Evolutionary conservation across 1,284 basidiomycete species (phyloP), one percentile per base, ranked within the genome.

Genomic region (Leccinum griseonigrum): DNA sequence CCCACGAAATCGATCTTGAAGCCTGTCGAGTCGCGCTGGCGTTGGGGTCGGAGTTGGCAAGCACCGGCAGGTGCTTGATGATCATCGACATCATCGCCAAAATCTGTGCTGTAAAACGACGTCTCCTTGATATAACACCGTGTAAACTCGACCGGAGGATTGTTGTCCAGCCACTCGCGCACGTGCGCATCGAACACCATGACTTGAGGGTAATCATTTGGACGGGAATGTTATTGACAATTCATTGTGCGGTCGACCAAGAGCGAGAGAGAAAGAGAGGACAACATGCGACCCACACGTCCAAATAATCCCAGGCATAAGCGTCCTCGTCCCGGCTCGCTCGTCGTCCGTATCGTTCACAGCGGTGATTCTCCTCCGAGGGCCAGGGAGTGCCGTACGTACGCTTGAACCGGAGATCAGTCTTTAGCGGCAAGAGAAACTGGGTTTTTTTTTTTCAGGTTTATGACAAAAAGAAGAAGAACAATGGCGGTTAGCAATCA

Each of bases 121-220:
- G 85, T 92, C 73, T 94, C 92, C 74, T 97, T 98, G 76, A 98
- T 85, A 70, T 95, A 92, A 73, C 98, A 97, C 7, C 94, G 83
- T n/a, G 84, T 84, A 67, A 84, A 80, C 63, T 88, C 85, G 54
- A 84, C 75, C 0, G 94, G 92, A 0, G 92, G 90, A 60, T 85
- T 83, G 64, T 88, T 79, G 69, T 93, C 90, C 46, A 95, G 80
- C 97, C 97, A 98, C 59, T 84, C 78, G 16, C 96, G 74, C 7
- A 99, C 92, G 64, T 97, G 91, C 0, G 94, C 96, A 59, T 96
- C 91, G 69, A 99, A 98, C 0, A 94, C 92, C 58, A 99, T 84
- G 1, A 93, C 94, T 85, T 29, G 5, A 11, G 26, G n/a, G 0
- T 48, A 0, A 48, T 18, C 46, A 11, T 48, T 18, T 13, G 1